Conservation (phyloP, 768 basidiomycete genomes). For the Galerina marginata region DNA sequence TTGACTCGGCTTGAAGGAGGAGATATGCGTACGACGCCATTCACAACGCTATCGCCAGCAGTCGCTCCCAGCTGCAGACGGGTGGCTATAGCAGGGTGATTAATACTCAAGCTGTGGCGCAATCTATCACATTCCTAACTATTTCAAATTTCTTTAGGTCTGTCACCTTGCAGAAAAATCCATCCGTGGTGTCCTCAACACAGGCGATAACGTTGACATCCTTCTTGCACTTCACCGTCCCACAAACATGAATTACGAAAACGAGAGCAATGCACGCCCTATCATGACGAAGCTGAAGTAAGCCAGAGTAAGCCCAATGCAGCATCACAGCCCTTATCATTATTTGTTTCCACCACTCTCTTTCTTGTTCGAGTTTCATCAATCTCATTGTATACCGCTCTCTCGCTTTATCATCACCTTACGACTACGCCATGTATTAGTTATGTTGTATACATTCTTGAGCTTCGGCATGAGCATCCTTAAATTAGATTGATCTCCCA, state of each 20-base stretch:
- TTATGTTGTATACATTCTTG: constrained; percentile 20
- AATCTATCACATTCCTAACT: constrained; percentile 6
- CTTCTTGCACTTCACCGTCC: constrained; percentile 68
- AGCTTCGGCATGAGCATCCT: neutral
- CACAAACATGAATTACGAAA: constrained; percentile 33
- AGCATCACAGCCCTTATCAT: constrained; percentile 12
- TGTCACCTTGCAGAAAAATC: constrained; percentile 76
- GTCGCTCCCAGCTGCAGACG: constrained; percentile 64
- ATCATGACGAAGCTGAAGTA: constrained; percentile 43
- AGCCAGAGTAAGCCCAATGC: constrained; percentile 5
- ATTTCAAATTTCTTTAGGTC: constrained; percentile 44
- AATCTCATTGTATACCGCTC: constrained; percentile 17
- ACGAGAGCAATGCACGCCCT: constrained; percentile 35
- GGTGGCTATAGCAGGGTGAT: constrained; percentile 54
- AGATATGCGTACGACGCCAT: constrained; percentile 82
- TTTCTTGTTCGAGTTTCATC: constrained; percentile 3
- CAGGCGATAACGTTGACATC: constrained; percentile 65
- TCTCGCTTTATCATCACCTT: constrained; percentile 1
- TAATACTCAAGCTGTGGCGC: constrained; percentile 21
- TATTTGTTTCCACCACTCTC: constrained; percentile 16
- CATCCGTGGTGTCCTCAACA: constrained; percentile 70
- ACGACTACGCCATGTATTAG: constrained; percentile 23
- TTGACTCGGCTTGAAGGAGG: constrained; percentile 47
- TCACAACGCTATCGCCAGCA: constrained; percentile 78
- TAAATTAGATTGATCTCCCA: neutral